Conservation (phyloP, 768 basidiomycete genomes). For the Infundibulicybe gibba region DNA sequence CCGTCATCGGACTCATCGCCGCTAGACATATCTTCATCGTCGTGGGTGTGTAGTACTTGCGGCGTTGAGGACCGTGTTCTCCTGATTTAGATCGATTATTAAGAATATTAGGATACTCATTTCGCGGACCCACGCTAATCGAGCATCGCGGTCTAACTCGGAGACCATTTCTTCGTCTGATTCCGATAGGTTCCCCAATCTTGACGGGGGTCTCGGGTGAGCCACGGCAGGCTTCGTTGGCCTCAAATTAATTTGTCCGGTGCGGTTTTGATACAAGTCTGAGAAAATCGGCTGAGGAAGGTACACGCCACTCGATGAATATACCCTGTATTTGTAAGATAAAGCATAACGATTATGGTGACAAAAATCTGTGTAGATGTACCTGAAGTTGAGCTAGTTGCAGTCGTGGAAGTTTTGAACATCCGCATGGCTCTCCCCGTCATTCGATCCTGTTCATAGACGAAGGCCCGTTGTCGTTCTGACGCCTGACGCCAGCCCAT, state of each 20-base stretch:
- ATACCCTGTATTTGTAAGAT: constrained; percentile 11
- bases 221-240: no score
- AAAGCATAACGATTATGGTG: not conserved
- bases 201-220: constrained; percentile 10
- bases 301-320: constrained; percentile 50
- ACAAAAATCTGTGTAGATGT: constrained; percentile 9
- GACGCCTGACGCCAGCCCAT: constrained; percentile 48
- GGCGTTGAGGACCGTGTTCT: constrained; percentile 49
- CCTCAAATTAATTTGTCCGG: no score
- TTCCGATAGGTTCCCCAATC: constrained; percentile 42
- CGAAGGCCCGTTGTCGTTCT: constrained; percentile 57
- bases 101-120: constrained; percentile 18
- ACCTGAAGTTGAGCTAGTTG: constrained; percentile 5
- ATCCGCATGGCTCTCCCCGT: constrained; percentile 63
- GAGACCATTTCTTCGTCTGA: constrained; percentile 66
- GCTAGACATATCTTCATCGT: constrained; percentile 52
- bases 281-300: constrained; percentile 29
- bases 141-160: constrained; percentile 68
- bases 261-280: not conserved
- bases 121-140: constrained; percentile 46
- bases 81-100: constrained; percentile 22
- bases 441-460: constrained; percentile 63
- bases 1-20: constrained; percentile 81
- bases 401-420: constrained; percentile 31
- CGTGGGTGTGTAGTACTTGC: constrained; percentile 26